Evolutionary conservation across 2,329 filamentous ascomycete species (phyloP), one percentile per base, ranked within the genome.

Genomic region (Scedosporium aurantiacum): DNA sequence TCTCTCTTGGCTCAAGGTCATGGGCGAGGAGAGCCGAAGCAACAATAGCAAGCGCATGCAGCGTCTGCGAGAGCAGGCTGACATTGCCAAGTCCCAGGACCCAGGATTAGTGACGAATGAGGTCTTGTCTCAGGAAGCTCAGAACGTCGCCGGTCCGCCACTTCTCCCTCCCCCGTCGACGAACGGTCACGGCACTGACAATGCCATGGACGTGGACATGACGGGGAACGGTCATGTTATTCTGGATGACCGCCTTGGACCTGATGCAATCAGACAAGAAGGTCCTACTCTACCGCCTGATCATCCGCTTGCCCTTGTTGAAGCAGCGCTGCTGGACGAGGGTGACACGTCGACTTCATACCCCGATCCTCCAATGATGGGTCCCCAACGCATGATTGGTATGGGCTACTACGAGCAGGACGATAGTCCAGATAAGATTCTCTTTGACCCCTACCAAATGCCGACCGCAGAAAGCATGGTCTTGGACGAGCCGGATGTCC

Each of bases 1-100:
- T 70, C 78, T 96, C 27, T 83, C 82, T 50, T 97, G 91, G 91
- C 76, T 97, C 57, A 83, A 83, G 69, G 81, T 78, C 10, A 73
- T 76, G 16, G 82, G 82, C 14, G 82, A 85, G 62, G 81, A 83
- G 63, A 78, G 79, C 62, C 79, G 82, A 25, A 83, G 78, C 66
- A 79, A 80, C 57, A 76, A 82, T 64, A 82, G 79, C 67, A 80
- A 78, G 62, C 76, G 82, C 14, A 84, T 85, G 79, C 79, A 81
- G 70, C 73, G 76, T 18, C 69, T 85, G n/a, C 74, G 78, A 61
- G 75, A 83, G 63, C 77, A 82, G 64, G 82, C 82, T 3, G 79
- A 83, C 32, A 79, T 76, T 18, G 82, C 81, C 62, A 85, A 84
- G 67, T 81, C 80, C 25, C 79, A 79, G 64, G 76, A 78, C n/a